Conservation (phyloP, 1,139 yeast genomes). For the Saccharomyces hybrid region DNA sequence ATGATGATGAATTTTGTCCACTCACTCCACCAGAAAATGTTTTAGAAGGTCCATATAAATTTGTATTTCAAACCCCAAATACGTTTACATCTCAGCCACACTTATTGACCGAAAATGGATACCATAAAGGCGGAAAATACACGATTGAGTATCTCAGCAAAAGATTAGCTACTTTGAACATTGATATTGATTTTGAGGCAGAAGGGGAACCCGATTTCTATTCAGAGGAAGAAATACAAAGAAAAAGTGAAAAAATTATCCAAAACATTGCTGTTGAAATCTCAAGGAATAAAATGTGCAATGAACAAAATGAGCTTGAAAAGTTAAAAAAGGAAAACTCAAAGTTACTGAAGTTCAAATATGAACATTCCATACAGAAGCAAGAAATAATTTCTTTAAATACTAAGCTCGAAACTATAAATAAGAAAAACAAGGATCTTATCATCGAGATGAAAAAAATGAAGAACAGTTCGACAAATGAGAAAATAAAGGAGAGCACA, state of each 20-base stretch:
- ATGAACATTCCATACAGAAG: neutral
- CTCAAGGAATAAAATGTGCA: neutral
- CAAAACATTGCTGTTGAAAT: neutral
- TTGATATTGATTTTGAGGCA: neutral
- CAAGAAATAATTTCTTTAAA: neutral
- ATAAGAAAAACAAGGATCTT: neutral
- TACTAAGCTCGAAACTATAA: neutral
- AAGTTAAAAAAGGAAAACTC: neutral
- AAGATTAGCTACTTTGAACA: neutral
- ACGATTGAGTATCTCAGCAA: neutral
- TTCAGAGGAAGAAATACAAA: neutral
- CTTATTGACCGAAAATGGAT: neutral
- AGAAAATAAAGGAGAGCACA: neutral
- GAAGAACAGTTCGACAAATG: neutral
- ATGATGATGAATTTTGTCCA: slow-evolving; percentile 4
- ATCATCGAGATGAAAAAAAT: neutral
- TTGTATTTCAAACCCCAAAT: slow-evolving; percentile 11
- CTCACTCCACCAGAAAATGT: slow-evolving; percentile 6
- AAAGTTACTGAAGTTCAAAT: neutral
- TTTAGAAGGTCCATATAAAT: slow-evolving; percentile 9
- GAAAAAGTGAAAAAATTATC: neutral
- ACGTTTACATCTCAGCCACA: slow-evolving; percentile 1
- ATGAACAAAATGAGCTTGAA: neutral
- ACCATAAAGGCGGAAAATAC: neutral
- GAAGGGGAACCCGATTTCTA: neutral